phyloP scores from a whole-genome alignment of 768 basidiomycete species.

The Suillus discolor region DNA sequence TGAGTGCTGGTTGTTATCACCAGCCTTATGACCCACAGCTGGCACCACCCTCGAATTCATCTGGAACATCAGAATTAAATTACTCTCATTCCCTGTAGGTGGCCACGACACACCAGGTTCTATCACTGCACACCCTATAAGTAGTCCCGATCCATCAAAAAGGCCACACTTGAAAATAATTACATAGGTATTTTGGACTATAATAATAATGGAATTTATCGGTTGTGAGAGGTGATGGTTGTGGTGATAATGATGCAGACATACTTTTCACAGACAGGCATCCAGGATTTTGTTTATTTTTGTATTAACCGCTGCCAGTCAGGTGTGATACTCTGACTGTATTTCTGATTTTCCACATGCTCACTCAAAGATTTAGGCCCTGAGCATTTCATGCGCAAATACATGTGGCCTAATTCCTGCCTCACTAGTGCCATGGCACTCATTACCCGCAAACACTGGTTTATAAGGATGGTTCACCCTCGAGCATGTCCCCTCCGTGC shows the following conservation, averaged over 20 bases:
- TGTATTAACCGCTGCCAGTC: not conserved
- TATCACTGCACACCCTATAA: not conserved
- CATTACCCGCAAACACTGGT: slow-evolving; percentile 67
- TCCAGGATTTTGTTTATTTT: not conserved
- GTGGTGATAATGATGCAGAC: not conserved
- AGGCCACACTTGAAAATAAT: slow-evolving; percentile 1
- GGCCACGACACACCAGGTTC: not conserved
- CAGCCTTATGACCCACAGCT: slow-evolving; percentile 1
- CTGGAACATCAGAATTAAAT: not conserved
- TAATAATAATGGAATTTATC: not conserved
- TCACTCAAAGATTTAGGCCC: slow-evolving; percentile 43
- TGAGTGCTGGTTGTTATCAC: not conserved
- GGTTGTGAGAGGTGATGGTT: not conserved
- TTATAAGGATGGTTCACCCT: slow-evolving; percentile 79
- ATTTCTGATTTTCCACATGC: slow-evolving; percentile 8
- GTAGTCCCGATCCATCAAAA: not conserved
- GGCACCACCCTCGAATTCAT: not conserved
- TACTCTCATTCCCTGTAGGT: not conserved
- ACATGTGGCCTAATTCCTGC: slow-evolving; percentile 93
- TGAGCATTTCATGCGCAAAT: slow-evolving; percentile 84
- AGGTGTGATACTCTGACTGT: slow-evolving; percentile 55
- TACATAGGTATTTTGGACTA: not conserved
- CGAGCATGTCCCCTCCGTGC: slow-evolving; percentile 57
- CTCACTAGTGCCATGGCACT: slow-evolving; percentile 83
- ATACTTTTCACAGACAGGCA: not conserved